A percentile compares a stretch with the other conserved stretches of the same genome.
Evolutionary conservation across 2,329 filamentous ascomycete species (phyloP).

Genomic region (Pyricularia pennisetigena): DNA sequence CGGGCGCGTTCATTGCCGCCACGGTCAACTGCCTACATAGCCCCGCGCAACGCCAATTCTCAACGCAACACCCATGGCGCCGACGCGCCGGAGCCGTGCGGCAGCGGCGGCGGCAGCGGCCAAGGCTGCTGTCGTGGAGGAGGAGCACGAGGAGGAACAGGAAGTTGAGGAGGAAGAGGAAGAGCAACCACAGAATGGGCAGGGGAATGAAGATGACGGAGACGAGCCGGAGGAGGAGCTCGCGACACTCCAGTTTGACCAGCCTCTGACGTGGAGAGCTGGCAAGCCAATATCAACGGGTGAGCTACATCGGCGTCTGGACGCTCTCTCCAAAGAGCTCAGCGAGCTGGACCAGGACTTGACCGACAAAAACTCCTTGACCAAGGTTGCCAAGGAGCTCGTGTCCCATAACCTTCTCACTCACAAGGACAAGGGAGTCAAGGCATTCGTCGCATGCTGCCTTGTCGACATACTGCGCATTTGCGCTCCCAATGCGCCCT

Average conservation of each 20-base stretch:
- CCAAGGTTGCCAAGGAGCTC: slow-evolving; percentile 74
- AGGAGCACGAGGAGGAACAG: slow-evolving; percentile 5
- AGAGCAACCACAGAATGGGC: slow-evolving; percentile 14
- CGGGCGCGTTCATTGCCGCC: neutral
- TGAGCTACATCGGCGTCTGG: slow-evolving; percentile 72
- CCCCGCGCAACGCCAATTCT: neutral
- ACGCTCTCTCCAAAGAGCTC: slow-evolving; percentile 73
- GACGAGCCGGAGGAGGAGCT: slow-evolving; percentile 17
- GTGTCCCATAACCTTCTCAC: slow-evolving; percentile 71
- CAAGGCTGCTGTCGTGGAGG: slow-evolving; percentile 1
- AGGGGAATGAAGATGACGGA: slow-evolving; percentile 1
- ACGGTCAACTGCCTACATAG: neutral
- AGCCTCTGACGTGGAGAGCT: slow-evolving; percentile 82
- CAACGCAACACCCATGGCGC: neutral
- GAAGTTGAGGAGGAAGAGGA: slow-evolving; percentile 12
- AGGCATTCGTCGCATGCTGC: slow-evolving; percentile 80
- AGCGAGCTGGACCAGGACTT: slow-evolving; percentile 80
- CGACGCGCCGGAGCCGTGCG: slow-evolving; percentile 4
- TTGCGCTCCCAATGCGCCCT: slow-evolving; percentile 90
- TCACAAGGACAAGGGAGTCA: slow-evolving; percentile 90
- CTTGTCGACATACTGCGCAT: slow-evolving; percentile 88
- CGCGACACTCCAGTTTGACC: slow-evolving; percentile 62
- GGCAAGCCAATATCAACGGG: slow-evolving; percentile 80
- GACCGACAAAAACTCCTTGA: slow-evolving; percentile 72
- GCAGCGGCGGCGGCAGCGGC: neutral